Evolutionary conservation across 148 eudicot species (phyloP).

Genomic region (Nepenthes mirabilis): DNA sequence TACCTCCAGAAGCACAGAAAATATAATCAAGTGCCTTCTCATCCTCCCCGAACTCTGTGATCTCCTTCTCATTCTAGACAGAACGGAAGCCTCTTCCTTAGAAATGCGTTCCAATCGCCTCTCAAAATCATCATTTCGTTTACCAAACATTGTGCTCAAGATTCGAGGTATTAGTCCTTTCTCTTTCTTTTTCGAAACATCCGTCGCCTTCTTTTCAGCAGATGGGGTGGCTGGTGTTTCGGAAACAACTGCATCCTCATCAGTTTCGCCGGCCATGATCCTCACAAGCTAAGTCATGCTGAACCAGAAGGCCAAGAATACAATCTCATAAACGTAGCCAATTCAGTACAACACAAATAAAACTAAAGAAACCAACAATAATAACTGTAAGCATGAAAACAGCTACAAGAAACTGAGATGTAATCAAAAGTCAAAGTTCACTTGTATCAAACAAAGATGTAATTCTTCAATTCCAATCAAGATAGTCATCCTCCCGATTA

Average conservation of each 20-base stretch:
- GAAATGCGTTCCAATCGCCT: constrained; percentile 60
- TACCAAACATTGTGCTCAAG: constrained; percentile 53
- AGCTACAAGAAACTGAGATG: too few species aligned
- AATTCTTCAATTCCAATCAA: too few species aligned
- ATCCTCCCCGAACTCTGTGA: constrained; percentile 45
- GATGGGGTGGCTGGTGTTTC: constrained; percentile 16
- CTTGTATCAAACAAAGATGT: too few species aligned
- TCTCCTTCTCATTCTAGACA: constrained; percentile 51
- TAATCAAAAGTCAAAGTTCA: too few species aligned
- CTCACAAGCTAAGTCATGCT: constrained; percentile 10
- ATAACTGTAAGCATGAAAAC: too few species aligned
- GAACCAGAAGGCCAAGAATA: background rate
- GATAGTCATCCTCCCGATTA: too few species aligned
- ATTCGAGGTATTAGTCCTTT: constrained; percentile 52
- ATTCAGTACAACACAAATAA: too few species aligned
- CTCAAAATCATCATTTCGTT: constrained; percentile 56
- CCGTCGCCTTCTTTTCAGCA: constrained; percentile 16
- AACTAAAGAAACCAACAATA: too few species aligned
- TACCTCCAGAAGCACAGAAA: constrained; percentile 67
- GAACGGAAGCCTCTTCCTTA: constrained; percentile 61
- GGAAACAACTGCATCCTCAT: constrained; percentile 24
- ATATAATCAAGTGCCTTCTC: constrained; percentile 43
- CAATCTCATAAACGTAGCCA: background rate
- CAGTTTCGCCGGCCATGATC: constrained; percentile 53
- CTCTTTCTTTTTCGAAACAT: constrained; percentile 24